phyloP scores from a whole-genome alignment of 371 early-diverging fungal species.

The Blakeslea trispora region DNA sequence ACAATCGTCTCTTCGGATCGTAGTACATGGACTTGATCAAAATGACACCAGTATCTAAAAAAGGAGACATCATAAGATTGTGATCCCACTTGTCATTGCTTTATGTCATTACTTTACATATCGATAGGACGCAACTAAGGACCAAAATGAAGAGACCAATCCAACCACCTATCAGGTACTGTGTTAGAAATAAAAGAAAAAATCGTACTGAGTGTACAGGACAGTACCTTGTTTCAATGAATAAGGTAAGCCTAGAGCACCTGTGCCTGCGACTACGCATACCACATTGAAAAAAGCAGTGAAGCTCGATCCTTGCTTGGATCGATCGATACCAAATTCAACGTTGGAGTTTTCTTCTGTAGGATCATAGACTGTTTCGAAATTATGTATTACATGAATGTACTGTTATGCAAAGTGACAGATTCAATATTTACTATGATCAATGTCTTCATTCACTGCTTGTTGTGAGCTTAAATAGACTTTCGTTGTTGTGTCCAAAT shows the following conservation, averaged over 20 bases:
- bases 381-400: too few species aligned
- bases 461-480: too few species aligned
- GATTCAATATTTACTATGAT: too few species aligned
- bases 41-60: slow-evolving; percentile 66
- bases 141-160: slow-evolving; percentile 40
- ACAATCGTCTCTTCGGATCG: slow-evolving; percentile 47
- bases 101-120: slow-evolving; percentile 29
- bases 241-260: slow-evolving; percentile 82
- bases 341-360: not conserved
- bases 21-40: slow-evolving; percentile 77
- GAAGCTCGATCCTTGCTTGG: slow-evolving; percentile 32
- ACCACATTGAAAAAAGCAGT: slow-evolving; percentile 66
- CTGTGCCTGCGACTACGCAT: slow-evolving; percentile 86
- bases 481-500: too few species aligned
- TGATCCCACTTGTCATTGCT: not conserved
- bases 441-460: too few species aligned
- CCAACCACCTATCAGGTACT: slow-evolving; percentile 1
- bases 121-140: slow-evolving; percentile 42
- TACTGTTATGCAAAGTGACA: too few species aligned
- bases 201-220: not conserved
- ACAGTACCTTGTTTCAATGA: slow-evolving; percentile 70
- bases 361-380: too few species aligned
- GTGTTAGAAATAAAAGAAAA: not conserved
- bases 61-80: not conserved
- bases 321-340: slow-evolving; percentile 23